A percentile compares a stretch with the other conserved stretches of the same genome.
phyloP scores from a whole-genome alignment of 2,329 filamentous ascomycete species.

The Fusarium oligoseptatum region DNA sequence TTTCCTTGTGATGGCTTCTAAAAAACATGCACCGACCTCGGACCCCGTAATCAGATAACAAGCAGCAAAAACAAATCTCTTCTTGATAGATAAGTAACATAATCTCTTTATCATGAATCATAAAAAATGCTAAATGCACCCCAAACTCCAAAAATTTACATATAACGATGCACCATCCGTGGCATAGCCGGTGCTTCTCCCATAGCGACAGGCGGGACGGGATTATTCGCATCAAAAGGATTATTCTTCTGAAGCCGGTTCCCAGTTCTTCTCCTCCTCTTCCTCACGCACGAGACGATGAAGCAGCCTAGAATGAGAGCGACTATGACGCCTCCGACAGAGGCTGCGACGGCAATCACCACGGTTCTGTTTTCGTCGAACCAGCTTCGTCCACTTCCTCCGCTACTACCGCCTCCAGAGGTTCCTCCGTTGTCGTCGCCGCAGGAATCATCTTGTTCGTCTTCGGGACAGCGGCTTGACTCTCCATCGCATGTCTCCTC shows the following conservation, averaged over 20 bases:
- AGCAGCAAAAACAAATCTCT: background rate
- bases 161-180: conserved; percentile 22
- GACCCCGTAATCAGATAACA: background rate
- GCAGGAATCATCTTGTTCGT: conserved; percentile 1
- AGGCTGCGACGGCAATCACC: conserved; percentile 25
- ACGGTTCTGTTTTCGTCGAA: conserved; percentile 32
- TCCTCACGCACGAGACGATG: conserved; percentile 10
- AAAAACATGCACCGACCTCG: background rate
- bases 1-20: background rate
- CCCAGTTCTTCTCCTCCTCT: background rate
- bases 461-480: conserved; percentile 22
- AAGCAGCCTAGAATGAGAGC: background rate
- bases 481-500: conserved; percentile 27
- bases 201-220: background rate
- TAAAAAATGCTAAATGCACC: background rate
- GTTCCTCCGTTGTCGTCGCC: background rate
- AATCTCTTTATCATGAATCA: background rate
- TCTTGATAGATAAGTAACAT: background rate
- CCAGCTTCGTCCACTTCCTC: conserved; percentile 12
- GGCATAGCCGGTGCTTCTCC: conserved; percentile 5
- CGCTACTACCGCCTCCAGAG: background rate
- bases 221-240: conserved; percentile 5
- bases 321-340: conserved; percentile 22
- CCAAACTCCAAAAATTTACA: conserved; percentile 7
- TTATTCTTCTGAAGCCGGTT: conserved; percentile 11